phyloP scores from a whole-genome alignment of 106 monocot species.

The Dioscorea alata region DNA sequence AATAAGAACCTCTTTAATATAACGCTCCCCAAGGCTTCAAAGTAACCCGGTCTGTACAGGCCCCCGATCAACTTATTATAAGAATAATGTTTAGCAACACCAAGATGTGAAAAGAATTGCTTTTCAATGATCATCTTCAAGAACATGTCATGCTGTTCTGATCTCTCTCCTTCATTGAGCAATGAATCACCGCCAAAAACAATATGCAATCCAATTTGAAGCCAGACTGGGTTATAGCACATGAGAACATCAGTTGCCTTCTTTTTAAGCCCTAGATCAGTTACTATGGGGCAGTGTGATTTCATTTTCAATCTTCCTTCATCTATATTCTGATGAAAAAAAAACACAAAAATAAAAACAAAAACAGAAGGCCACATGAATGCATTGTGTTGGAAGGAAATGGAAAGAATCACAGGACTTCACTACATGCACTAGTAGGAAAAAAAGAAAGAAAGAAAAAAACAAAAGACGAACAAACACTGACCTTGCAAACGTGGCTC shows the following conservation, averaged over 20 bases:
- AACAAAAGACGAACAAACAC: not conserved
- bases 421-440: not conserved
- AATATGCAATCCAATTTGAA: constrained; percentile 56
- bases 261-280: constrained; percentile 44
- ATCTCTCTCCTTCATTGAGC: constrained; percentile 16
- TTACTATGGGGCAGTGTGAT: constrained; percentile 48
- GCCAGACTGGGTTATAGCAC: constrained; percentile 53
- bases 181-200: constrained; percentile 60
- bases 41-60: constrained; percentile 41
- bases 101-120: constrained; percentile 38
- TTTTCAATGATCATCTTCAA: constrained; percentile 48
- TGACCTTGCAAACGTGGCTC: constrained; percentile 56
- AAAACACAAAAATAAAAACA: too few species aligned
- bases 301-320: constrained; percentile 67
- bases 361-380: not conserved
- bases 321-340: constrained; percentile 47
- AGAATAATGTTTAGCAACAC: constrained; percentile 32
- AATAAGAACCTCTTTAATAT: constrained; percentile 58
- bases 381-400: not conserved
- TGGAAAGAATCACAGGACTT: not conserved
- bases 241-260: constrained; percentile 40
- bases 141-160: constrained; percentile 24
- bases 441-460: not conserved
- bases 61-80: constrained; percentile 54
- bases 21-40: constrained; percentile 48